Base-by-base conservation (phyloP, 2,329 filamentous ascomycete genomes). In the Hirsutella rhossiliensis region DNA sequence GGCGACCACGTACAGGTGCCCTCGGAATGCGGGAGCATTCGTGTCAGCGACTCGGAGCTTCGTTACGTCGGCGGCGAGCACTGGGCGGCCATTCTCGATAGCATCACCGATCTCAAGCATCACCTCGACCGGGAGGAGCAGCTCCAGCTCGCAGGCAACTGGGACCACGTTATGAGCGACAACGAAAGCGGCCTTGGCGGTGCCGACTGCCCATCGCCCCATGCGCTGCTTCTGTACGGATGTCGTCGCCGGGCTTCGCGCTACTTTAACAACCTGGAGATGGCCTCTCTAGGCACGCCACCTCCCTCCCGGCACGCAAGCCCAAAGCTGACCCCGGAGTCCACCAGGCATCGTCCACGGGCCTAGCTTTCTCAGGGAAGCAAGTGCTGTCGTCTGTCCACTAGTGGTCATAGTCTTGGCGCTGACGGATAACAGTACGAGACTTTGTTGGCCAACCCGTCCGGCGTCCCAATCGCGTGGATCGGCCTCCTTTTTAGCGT, bases 401-500 rank as follows among this genome's bases (percentile, higher is more conserved):
- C 3, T 34, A 5, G 13, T 8, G 34, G n/a, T 15, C 8, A 18
- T 17, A 2, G 13, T 18, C 8, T 15, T 13, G 4, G 18, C 34
- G 4, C 8, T 18, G 34, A 15, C 15, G 18, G 9, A 36, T 36
- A 9, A 5, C 18, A 68, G 62, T 73, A 73, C 43, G 58, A 65
- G 4, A 52, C 51, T 0, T 73, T 72, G 44, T 73, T 69, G 68
- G 45, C 56, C 8, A 49, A 64, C 11, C 66, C 65, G 4, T 45
- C 52, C 8, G 17, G 17, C 3, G 50, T 57, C 2, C 59, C 68
- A 0, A 54, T 63, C 3, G 62, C 66, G 45, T 74, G 69, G 69
- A 43, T 74, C 11, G 69, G 65, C 1, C 56, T 72, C 2, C 49
- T 73, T 0, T 73, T 67, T 50, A 61, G 59, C 6, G 70, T 73